Evolutionary conservation across 179 eudicot genomes (phyloP).

Genomic region (Pouteria campechiana): DNA sequence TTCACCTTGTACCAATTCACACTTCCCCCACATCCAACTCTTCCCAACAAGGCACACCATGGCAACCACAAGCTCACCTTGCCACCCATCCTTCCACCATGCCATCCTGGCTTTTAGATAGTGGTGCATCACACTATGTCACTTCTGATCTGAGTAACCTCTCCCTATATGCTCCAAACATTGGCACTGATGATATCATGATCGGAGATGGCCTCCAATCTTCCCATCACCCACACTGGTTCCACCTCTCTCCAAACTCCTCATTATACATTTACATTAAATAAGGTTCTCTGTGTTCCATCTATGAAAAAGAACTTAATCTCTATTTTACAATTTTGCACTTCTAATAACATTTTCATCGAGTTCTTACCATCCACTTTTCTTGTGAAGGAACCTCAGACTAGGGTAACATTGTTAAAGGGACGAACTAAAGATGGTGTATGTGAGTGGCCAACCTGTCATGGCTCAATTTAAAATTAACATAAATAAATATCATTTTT

Average conservation of each 20-base stretch:
- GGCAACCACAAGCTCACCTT: neutral
- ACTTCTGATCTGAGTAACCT: too few relatives aligned
- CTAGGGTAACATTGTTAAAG: neutral
- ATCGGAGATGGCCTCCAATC: neutral
- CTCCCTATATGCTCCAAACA: too few relatives aligned
- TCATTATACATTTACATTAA: neutral
- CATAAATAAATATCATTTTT: too few relatives aligned
- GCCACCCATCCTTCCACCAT: too few relatives aligned
- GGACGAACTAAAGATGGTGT: neutral
- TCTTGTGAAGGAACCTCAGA: neutral
- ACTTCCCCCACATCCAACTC: neutral
- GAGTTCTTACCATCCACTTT: too few relatives aligned
- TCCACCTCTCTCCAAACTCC: neutral
- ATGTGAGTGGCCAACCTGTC: neutral
- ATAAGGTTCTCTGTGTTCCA: neutral
- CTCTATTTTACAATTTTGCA: too few relatives aligned
- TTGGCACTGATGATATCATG: neutral
- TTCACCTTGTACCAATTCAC: neutral
- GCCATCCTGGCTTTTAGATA: too few relatives aligned
- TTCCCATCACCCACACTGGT: neutral
- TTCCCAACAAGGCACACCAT: neutral
- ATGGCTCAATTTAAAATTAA: too few relatives aligned
- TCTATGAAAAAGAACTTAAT: too few relatives aligned
- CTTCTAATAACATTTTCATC: too few relatives aligned
- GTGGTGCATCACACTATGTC: too few relatives aligned